These are phyloP conservation scores for Ceratobasidium sp. DNA, from an alignment of 1,284 basidiomycete species.

Conservation along the genomic window DNA sequence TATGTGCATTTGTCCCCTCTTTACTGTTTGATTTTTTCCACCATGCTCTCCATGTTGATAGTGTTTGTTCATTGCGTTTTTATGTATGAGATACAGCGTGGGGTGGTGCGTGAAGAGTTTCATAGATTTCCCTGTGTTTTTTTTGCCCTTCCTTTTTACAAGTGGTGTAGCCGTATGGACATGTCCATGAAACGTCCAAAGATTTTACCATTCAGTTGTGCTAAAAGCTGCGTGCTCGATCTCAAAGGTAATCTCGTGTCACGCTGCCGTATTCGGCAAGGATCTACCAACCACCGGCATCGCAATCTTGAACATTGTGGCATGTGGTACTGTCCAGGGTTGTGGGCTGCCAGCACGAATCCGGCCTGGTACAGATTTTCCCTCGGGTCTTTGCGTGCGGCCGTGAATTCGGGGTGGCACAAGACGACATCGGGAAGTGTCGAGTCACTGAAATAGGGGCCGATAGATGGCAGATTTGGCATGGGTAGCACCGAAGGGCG, in stretches of 20 bases:
- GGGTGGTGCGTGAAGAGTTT: constrained; percentile 14
- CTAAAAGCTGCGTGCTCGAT: not conserved
- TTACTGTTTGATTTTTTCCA: constrained; percentile 9
- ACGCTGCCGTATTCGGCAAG: not conserved
- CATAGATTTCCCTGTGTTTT: constrained; percentile 36
- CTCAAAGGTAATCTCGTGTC: not conserved
- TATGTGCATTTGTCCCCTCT: not conserved
- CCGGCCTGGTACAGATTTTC: constrained; percentile 1
- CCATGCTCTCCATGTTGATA: constrained; percentile 6
- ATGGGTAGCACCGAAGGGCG: not conserved
- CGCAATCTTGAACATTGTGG: not conserved
- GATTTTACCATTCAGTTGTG: not conserved
- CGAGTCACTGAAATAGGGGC: not conserved
- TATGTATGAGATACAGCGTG: constrained; percentile 40
- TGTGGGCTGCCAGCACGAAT: not conserved
- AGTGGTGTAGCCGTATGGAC: constrained; percentile 41
- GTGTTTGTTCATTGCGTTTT: constrained; percentile 21
- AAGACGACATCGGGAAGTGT: not conserved
- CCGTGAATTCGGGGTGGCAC: not conserved
- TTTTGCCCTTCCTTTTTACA: constrained; percentile 5
- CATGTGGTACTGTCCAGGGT: constrained; percentile 1
- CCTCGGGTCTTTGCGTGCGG: not conserved
- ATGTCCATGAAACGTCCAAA: constrained; percentile 35
- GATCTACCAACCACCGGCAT: constrained; percentile 15
- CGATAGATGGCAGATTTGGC: not conserved